These are phyloP conservation scores for Diaporthe batatas DNA, from an alignment of 2,329 filamentous ascomycete genomes.

Conservation along the genomic window DNA sequence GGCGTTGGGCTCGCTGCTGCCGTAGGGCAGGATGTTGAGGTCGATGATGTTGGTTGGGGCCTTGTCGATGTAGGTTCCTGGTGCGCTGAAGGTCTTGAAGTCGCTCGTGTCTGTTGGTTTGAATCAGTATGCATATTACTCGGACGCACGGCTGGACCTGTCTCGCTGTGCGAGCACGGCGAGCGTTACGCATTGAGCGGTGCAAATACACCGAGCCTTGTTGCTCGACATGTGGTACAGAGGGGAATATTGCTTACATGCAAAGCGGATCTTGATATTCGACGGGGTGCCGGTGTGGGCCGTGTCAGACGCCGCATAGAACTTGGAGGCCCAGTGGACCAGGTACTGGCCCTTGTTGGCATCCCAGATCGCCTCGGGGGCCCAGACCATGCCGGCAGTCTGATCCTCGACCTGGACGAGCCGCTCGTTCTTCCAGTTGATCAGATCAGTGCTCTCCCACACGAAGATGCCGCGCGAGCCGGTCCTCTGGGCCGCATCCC, in stretches of 20 bases:
- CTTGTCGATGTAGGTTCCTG: conserved; percentile 64
- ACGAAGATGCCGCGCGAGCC: conserved; percentile 66
- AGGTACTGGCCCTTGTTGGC: conserved; percentile 58
- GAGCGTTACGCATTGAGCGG: background rate
- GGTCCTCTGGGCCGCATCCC: conserved; percentile 65
- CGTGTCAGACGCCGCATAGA: conserved; percentile 62
- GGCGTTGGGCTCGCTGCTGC: conserved; percentile 49
- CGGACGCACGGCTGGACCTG: no score
- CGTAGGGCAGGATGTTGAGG: conserved; percentile 66
- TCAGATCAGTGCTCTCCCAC: conserved; percentile 66
- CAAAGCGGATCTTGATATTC: conserved; percentile 64
- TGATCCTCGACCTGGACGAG: conserved; percentile 64
- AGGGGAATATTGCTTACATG: conserved; percentile 46
- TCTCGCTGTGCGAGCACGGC: background rate
- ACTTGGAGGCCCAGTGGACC: conserved; percentile 63
- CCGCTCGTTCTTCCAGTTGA: conserved; percentile 63
- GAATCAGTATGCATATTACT: background rate
- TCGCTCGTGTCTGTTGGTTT: conserved; percentile 59
- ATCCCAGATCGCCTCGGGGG: conserved; percentile 68
- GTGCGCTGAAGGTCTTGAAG: conserved; percentile 65
- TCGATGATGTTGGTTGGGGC: conserved; percentile 64
- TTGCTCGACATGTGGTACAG: background rate
- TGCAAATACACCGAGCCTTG: no score
- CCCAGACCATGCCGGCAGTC: conserved; percentile 72
- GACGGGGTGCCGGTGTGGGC: conserved; percentile 61